Evolutionary conservation across 2,329 filamentous ascomycete species (phyloP).

Genomic region (Rhexocercosporidium sp.): DNA sequence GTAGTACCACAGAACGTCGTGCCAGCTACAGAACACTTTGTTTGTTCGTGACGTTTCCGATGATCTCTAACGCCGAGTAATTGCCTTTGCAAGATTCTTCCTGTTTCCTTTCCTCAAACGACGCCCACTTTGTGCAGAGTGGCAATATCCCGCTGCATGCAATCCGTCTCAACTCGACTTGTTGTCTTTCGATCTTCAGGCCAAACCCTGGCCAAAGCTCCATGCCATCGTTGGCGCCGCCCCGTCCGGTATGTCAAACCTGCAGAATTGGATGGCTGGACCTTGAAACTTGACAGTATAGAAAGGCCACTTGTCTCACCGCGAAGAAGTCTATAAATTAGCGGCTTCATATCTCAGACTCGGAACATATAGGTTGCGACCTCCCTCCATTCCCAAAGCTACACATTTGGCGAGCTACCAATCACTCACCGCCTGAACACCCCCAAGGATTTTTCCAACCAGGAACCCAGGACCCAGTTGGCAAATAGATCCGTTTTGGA

Average conservation of each 20-base stretch:
- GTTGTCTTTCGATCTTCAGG: conserved; percentile 13
- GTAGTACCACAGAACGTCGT: neutral
- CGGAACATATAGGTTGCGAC: conserved; percentile 26
- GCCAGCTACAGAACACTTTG: neutral
- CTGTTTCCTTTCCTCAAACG: conserved; percentile 3
- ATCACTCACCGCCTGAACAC: conserved; percentile 30
- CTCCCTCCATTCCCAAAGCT: conserved; percentile 19
- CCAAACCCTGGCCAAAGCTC: conserved; percentile 23
- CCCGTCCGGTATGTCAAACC: conserved; percentile 28
- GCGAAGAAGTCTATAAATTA: conserved; percentile 33
- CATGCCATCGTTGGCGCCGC: conserved; percentile 24
- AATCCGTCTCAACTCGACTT: conserved; percentile 15
- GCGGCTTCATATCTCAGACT: conserved; percentile 30
- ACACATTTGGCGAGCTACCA: conserved; percentile 27
- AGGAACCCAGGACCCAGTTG: conserved; percentile 29
- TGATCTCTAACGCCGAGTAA: conserved; percentile 23
- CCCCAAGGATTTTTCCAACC: conserved; percentile 25
- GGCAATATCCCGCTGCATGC: conserved; percentile 18
- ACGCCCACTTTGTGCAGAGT: conserved; percentile 23
- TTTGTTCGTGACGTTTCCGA: conserved; percentile 13
- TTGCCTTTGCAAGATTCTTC: conserved; percentile 14
- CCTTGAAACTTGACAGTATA: conserved; percentile 20
- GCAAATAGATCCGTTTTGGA: conserved; percentile 22
- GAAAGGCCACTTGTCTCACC: conserved; percentile 26
- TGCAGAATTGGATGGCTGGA: conserved; percentile 26